Evolutionary conservation across 192 early-diverging fungal genomes (phyloP).

Genomic region (Chytriomyces sp.): DNA sequence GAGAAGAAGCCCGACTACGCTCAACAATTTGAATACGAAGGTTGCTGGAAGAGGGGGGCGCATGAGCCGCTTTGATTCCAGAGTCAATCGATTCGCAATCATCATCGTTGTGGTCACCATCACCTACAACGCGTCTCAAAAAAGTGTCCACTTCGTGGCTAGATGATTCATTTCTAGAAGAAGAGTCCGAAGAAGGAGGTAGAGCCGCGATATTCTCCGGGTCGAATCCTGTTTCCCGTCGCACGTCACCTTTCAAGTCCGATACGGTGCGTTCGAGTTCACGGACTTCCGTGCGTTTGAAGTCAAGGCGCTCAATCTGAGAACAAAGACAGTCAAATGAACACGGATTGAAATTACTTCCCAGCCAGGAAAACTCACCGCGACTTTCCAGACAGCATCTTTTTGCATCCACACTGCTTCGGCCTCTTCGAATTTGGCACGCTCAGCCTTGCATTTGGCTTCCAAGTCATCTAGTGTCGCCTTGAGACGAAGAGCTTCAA

Average conservation of each 20-base stretch:
- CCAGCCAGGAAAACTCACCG: not conserved
- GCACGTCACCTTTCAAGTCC: slow-evolving; percentile 18
- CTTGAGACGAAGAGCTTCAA: not conserved
- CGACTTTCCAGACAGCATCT: slow-evolving; percentile 11
- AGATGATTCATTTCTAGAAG: not conserved
- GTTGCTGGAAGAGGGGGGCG: not conserved
- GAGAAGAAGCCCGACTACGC: not conserved
- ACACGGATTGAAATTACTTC: not conserved
- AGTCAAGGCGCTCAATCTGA: slow-evolving; percentile 1
- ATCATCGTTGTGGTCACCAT: not conserved
- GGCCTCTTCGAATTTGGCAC: slow-evolving; percentile 5
- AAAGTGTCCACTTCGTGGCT: not conserved
- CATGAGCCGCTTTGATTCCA: not conserved
- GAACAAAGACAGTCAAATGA: not conserved
- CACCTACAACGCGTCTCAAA: not conserved
- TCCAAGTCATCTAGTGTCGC: slow-evolving; percentile 7
- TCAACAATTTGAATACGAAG: slow-evolving; percentile 26
- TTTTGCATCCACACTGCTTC: slow-evolving; percentile 17
- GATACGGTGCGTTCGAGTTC: slow-evolving; percentile 20
- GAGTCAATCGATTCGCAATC: not conserved
- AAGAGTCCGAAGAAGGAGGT: not conserved
- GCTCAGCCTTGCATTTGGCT: slow-evolving; percentile 12
- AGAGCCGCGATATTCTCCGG: slow-evolving; percentile 14
- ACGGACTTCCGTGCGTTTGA: not conserved
- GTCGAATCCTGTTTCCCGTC: slow-evolving; percentile 20